These are phyloP conservation scores for Hanseniaspora gamundiae DNA, from an alignment of 1,139 yeast genomes.

Conservation along the genomic window DNA sequence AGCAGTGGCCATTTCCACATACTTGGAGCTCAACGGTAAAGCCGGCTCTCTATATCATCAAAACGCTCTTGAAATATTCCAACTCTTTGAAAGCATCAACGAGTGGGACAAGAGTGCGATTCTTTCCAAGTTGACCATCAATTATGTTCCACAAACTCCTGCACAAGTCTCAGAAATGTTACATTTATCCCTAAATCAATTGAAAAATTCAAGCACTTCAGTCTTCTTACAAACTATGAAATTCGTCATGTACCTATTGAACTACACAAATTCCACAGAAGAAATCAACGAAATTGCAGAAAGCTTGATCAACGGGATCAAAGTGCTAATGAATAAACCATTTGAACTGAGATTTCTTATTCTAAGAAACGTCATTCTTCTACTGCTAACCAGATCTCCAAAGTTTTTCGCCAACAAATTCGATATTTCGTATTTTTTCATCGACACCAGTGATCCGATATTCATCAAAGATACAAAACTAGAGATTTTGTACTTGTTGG, in stretches of 20 bases:
- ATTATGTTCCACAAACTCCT: slow-evolving; percentile 58
- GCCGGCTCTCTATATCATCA: neutral
- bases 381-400: slow-evolving; percentile 44
- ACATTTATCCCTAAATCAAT: slow-evolving; percentile 56
- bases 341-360: slow-evolving; percentile 77
- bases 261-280: slow-evolving; percentile 41
- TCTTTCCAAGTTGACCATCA: slow-evolving; percentile 48
- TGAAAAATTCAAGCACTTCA: slow-evolving; percentile 73
- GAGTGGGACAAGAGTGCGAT: slow-evolving; percentile 77
- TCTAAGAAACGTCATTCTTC: slow-evolving; percentile 64
- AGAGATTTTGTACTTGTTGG: slow-evolving; percentile 72
- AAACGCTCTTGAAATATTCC: neutral
- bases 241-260: slow-evolving; percentile 56
- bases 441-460: slow-evolving; percentile 74
- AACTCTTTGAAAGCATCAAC: slow-evolving; percentile 17
- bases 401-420: slow-evolving; percentile 38
- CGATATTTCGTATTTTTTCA: slow-evolving; percentile 69
- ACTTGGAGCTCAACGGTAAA: neutral
- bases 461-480: slow-evolving; percentile 84
- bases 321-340: slow-evolving; percentile 63
- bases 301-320: slow-evolving; percentile 59
- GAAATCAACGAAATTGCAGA: slow-evolving; percentile 37
- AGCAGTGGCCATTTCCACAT: neutral
- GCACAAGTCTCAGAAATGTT: slow-evolving; percentile 57
- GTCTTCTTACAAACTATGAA: slow-evolving; percentile 72